Percentiles rank a stretch among this genome's conserved stretches.
These are phyloP conservation scores for Leptomonas seymouri DNA, from an alignment of 208 protist species.

Conservation along the genomic window DNA sequence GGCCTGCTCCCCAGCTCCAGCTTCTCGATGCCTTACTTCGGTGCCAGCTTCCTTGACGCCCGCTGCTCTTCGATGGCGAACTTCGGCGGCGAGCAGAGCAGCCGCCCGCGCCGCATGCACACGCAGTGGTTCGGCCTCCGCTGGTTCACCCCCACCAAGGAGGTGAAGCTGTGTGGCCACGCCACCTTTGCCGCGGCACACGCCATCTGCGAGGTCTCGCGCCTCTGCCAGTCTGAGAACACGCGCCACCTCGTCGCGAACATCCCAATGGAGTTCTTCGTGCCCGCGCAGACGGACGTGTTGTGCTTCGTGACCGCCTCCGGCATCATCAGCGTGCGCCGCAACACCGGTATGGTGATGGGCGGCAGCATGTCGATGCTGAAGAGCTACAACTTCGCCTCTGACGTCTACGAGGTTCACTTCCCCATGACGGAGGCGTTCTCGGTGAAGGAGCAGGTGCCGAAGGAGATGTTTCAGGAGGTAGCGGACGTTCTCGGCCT, in stretches of 20 bases:
- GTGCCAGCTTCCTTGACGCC: slow-evolving; percentile 45
- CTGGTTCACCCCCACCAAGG: slow-evolving; percentile 72
- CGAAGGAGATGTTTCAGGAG: slow-evolving; percentile 25
- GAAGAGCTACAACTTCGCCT: slow-evolving; percentile 27
- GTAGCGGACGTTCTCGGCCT: slow-evolving; percentile 47
- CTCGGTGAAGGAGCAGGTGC: slow-evolving; percentile 41
- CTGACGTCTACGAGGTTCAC: slow-evolving; percentile 67
- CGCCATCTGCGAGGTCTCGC: slow-evolving; percentile 63
- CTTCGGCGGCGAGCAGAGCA: slow-evolving; percentile 22
- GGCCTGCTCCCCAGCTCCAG: slow-evolving; percentile 52
- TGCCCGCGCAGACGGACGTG: slow-evolving; percentile 59
- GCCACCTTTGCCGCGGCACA: slow-evolving; percentile 79
- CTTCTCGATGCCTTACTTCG: slow-evolving; percentile 56
- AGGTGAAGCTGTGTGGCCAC: slow-evolving; percentile 75
- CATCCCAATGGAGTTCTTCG: slow-evolving; percentile 59
- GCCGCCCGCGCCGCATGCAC: slow-evolving; percentile 53
- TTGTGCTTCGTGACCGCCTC: slow-evolving; percentile 61
- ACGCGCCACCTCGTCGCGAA: slow-evolving; percentile 49
- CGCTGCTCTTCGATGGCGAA: slow-evolving; percentile 33
- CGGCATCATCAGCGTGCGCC: slow-evolving; percentile 61
- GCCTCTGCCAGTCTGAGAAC: slow-evolving; percentile 38
- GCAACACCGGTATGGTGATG: slow-evolving; percentile 5
- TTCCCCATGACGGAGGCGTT: slow-evolving; percentile 58
- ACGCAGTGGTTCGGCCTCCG: slow-evolving; percentile 78
- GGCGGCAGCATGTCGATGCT: slow-evolving; percentile 24